Conservation (phyloP, 1,139 yeast genomes). For the Suhomyces panamericanus region DNA sequence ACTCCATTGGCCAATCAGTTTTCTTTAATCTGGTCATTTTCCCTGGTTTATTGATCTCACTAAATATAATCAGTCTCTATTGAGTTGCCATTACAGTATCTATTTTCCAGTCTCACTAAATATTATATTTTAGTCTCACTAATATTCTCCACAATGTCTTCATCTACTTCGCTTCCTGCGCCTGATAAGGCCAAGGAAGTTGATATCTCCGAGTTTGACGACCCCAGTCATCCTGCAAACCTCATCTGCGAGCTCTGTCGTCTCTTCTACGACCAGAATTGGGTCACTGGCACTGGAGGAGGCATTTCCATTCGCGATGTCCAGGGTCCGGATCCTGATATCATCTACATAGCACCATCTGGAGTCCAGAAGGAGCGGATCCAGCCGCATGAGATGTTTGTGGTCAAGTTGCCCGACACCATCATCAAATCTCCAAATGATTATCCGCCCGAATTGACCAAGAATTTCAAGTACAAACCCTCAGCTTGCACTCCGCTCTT, state of each 20-base stretch:
- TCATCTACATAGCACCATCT: slow-evolving; percentile 83
- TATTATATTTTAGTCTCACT: too few relatives aligned
- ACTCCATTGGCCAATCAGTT: too few relatives aligned
- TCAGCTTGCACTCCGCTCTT: slow-evolving; percentile 93
- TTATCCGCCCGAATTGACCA: slow-evolving; percentile 40
- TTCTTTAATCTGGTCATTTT: too few relatives aligned
- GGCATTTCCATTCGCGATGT: slow-evolving; percentile 79
- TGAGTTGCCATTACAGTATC: too few relatives aligned
- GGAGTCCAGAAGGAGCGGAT: slow-evolving; percentile 94
- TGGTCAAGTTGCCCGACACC: slow-evolving; percentile 57
- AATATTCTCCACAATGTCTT: too few relatives aligned
- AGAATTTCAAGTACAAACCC: slow-evolving; percentile 62
- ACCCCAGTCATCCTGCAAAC: slow-evolving; percentile 79
- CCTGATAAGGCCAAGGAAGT: not conserved
- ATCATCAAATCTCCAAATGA: slow-evolving; percentile 62
- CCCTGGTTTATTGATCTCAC: too few relatives aligned
- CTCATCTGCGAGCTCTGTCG: slow-evolving; percentile 80
- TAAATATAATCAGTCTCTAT: too few relatives aligned
- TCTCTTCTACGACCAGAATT: slow-evolving; percentile 73
- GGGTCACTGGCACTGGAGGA: slow-evolving; percentile 98
- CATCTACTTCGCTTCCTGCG: too few relatives aligned
- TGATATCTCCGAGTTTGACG: slow-evolving; percentile 20
- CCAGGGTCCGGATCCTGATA: slow-evolving; percentile 43
- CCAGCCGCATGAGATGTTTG: slow-evolving; percentile 80
- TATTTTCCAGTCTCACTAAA: too few relatives aligned